These are phyloP conservation scores for Xylariaceae sp. DNA, from an alignment of 2,329 filamentous ascomycete species.

Conservation along the genomic window DNA sequence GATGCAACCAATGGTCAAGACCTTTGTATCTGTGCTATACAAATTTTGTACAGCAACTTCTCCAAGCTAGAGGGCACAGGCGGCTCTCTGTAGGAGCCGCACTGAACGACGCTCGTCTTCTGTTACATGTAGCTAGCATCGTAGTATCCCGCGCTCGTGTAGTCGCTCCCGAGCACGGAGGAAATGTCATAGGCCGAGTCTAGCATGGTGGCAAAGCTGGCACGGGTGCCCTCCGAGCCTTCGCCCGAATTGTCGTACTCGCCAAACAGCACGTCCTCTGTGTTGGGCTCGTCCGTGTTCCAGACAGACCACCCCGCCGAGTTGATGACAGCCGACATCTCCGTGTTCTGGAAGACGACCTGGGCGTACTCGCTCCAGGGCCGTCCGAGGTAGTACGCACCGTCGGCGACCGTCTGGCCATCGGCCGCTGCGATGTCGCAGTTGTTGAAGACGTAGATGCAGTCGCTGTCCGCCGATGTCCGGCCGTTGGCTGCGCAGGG, in stretches of 20 bases:
- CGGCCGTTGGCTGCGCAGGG: constrained; percentile 32
- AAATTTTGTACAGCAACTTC: too few relatives aligned
- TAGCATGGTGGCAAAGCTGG: constrained; percentile 32
- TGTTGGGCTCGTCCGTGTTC: constrained; percentile 38
- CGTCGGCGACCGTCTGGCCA: constrained; percentile 27
- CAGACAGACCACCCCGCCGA: constrained; percentile 49
- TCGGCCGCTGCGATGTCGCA: constrained; percentile 20
- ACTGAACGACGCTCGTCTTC: too few relatives aligned
- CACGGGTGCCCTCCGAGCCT: constrained; percentile 47
- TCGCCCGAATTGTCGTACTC: constrained; percentile 53
- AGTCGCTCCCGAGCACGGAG: constrained; percentile 14
- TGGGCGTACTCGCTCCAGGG: constrained; percentile 39
- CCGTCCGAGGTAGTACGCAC: constrained; percentile 39
- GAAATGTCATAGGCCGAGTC: constrained; percentile 25
- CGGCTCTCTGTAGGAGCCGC: too few relatives aligned
- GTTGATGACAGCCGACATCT: constrained; percentile 49
- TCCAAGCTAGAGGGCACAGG: too few relatives aligned
- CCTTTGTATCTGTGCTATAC: too few relatives aligned
- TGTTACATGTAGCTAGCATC: constrained; percentile 12
- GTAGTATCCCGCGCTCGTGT: constrained; percentile 12
- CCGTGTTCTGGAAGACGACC: constrained; percentile 40
- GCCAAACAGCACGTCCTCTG: constrained; percentile 44
- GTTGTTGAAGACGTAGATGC: constrained; percentile 5
- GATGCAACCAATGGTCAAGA: too few relatives aligned
- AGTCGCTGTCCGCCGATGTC: constrained; percentile 19